Conservation (phyloP, 257 asterid genomes). For the Linderniella brevidens region DNA sequence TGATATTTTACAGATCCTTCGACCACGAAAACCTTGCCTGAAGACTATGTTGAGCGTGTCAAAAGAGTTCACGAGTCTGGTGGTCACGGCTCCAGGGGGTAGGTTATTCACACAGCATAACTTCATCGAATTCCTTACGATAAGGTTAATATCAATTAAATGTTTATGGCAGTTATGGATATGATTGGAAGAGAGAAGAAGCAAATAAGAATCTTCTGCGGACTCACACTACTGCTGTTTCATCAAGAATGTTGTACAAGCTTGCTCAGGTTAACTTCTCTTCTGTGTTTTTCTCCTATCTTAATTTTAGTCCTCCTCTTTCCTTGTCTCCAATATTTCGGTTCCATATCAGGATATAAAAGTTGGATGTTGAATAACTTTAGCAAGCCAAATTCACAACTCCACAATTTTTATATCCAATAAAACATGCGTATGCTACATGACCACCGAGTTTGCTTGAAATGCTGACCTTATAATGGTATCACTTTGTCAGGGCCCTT, state of each 20-base stretch:
- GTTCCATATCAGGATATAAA: too few species aligned
- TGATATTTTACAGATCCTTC: conserved; percentile 50
- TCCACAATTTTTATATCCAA: too few species aligned
- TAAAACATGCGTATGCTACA: too few species aligned
- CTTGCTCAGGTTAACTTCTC: conserved; percentile 63
- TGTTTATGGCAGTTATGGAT: conserved; percentile 43
- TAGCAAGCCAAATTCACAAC: too few species aligned
- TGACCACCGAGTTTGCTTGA: too few species aligned
- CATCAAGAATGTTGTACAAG: conserved; percentile 81
- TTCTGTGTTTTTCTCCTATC: neutral
- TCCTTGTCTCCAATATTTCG: neutral
- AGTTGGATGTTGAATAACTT: too few species aligned
- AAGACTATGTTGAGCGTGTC: conserved; percentile 89
- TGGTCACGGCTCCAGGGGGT: conserved; percentile 95
- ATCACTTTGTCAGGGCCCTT: conserved; percentile 35
- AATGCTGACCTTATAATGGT: neutral
- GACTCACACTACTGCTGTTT: conserved; percentile 97
- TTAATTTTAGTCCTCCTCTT: neutral
- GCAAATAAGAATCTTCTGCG: conserved; percentile 91
- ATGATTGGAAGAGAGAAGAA: conserved; percentile 96
- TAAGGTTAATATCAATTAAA: conserved; percentile 4
- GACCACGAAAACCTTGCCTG: conserved; percentile 62
- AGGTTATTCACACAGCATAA: conserved; percentile 15
- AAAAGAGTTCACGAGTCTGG: conserved; percentile 75
- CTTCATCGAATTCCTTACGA: conserved; percentile 5